These are phyloP conservation scores for Malbranchea cinnamomea DNA, from an alignment of 2,329 filamentous ascomycete species.

Conservation along the genomic window DNA sequence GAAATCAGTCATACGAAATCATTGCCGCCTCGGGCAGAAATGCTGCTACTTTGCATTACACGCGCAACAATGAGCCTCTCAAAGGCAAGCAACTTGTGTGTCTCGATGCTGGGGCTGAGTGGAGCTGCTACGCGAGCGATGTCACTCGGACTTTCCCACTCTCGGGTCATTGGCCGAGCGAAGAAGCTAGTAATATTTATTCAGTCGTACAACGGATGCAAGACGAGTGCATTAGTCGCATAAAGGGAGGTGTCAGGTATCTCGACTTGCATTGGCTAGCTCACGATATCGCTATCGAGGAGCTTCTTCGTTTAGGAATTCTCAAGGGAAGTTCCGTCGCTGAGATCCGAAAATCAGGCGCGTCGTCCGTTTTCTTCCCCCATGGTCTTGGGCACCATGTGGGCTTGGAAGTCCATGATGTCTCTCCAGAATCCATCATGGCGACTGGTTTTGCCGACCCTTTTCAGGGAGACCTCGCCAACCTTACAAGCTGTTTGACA, in stretches of 20 bases:
- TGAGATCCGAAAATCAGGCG: slow-evolving; percentile 23
- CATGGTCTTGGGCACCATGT: slow-evolving; percentile 45
- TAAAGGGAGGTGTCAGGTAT: slow-evolving; percentile 63
- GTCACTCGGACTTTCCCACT: slow-evolving; percentile 82
- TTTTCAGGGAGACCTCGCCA: slow-evolving; percentile 50
- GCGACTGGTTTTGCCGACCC: slow-evolving; percentile 42
- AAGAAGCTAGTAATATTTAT: slow-evolving; percentile 61
- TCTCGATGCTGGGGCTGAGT: slow-evolving; percentile 71
- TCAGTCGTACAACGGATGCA: slow-evolving; percentile 81
- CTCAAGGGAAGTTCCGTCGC: slow-evolving; percentile 48
- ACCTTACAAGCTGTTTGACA: slow-evolving; percentile 11
- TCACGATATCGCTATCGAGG: slow-evolving; percentile 68
- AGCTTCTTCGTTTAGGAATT: slow-evolving; percentile 61
- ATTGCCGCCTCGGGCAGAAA: slow-evolving; percentile 71
- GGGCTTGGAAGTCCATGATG: slow-evolving; percentile 31
- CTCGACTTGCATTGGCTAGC: slow-evolving; percentile 68
- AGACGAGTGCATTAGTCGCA: slow-evolving; percentile 53
- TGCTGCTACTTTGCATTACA: slow-evolving; percentile 77
- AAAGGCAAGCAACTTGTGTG: slow-evolving; percentile 62
- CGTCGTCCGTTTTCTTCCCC: slow-evolving; percentile 26
- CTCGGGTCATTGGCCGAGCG: slow-evolving; percentile 43
- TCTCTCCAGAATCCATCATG: slow-evolving; percentile 22
- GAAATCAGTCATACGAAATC: slow-evolving; percentile 72
- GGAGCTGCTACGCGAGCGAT: slow-evolving; percentile 55
- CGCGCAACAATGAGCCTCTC: slow-evolving; percentile 59